Base-by-base conservation (phyloP, 371 early-diverging fungal genomes). In the Cokeromyces recurvatus region DNA sequence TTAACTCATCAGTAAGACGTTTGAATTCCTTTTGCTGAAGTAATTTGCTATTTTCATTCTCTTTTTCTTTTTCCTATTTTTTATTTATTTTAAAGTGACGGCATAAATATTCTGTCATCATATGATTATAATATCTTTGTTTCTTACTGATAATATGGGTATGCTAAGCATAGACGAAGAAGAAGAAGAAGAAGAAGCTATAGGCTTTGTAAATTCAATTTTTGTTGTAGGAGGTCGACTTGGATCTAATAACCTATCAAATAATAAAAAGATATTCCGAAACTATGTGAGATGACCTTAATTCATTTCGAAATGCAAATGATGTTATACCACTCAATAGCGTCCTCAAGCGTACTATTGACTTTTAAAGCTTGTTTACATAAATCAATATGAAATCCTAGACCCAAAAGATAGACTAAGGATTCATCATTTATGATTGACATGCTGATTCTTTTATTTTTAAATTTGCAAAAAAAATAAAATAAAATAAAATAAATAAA, bases 341-440 rank as follows among this genome's bases (percentile, higher is more conserved):
- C 70, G 3, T 54, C 57, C 37, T 66, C 51, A 10, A 70, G 51
- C 7, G 51, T 54, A n/a, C 27, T 34, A 16, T 50, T 53, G 10
- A 48, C 52, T 7, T 32, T 31, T 9, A 70, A 35, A 11, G 70
- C 70, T 21, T 51, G 47, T 44, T 45, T 49, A 15, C 70, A 66
- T 4, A 60, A 25, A 2, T 66, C 64, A 4, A 70, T 22, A 24
- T 66, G 59, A 32, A 63, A 70, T 2, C 70, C 70, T 15, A 70
- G 47, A 21, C 54, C 39, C 8, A 70, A 16, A 6, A 70, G 46
- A 37, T 66, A 64, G 8, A 59, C 68, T 7, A 68, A 45, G 31
- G 62, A 21, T 8, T 32, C 51, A 40, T 62, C 62, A 40, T 59
- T 36, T 17, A 41, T 23, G 2, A 22, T 22, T 5, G 44, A 32